Conservation (phyloP, 805 yeast species). For the Wickerhamiella musiphila region DNA sequence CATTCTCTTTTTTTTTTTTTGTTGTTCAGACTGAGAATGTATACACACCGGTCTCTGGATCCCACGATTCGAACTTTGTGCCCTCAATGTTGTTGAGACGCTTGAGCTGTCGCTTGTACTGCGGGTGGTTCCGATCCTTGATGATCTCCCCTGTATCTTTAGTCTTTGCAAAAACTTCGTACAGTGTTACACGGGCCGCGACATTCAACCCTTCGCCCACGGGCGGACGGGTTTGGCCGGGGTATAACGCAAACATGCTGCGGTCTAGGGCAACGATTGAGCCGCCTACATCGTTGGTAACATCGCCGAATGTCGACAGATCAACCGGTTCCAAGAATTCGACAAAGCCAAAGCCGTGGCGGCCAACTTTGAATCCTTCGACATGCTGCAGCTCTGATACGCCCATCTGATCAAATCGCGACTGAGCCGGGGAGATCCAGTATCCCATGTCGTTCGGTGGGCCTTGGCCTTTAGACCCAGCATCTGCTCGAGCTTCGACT, state of each 20-base stretch:
- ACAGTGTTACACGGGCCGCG: constrained; percentile 53
- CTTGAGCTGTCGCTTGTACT: constrained; percentile 49
- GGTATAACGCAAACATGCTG: constrained; percentile 52
- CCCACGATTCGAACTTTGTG: constrained; percentile 57
- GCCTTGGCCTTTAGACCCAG: too few relatives aligned
- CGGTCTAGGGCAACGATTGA: constrained; percentile 42
- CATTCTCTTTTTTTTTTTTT: too few relatives aligned
- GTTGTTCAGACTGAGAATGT: too few relatives aligned
- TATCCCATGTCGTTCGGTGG: constrained; percentile 62
- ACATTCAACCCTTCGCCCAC: constrained; percentile 74
- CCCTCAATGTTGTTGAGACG: constrained; percentile 43
- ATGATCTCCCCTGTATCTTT: constrained; percentile 56
- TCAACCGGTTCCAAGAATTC: constrained; percentile 74
- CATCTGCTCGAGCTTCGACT: too few relatives aligned
- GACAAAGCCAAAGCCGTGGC: constrained; percentile 58
- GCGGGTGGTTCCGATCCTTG: constrained; percentile 58
- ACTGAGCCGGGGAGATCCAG: constrained; percentile 68
- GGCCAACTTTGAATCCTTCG: constrained; percentile 54
- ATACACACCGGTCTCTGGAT: constrained; percentile 40
- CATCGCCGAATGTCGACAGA: constrained; percentile 43
- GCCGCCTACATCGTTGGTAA: constrained; percentile 45
- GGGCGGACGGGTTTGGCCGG: constrained; percentile 35
- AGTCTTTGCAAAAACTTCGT: constrained; percentile 65
- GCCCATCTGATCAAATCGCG: constrained; percentile 40
- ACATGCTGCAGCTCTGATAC: constrained; percentile 49